Percentiles rank a stretch among this genome's conserved stretches.
Conservation (phyloP, 208 protist genomes). For the Trypanosoma rangeli region DNA sequence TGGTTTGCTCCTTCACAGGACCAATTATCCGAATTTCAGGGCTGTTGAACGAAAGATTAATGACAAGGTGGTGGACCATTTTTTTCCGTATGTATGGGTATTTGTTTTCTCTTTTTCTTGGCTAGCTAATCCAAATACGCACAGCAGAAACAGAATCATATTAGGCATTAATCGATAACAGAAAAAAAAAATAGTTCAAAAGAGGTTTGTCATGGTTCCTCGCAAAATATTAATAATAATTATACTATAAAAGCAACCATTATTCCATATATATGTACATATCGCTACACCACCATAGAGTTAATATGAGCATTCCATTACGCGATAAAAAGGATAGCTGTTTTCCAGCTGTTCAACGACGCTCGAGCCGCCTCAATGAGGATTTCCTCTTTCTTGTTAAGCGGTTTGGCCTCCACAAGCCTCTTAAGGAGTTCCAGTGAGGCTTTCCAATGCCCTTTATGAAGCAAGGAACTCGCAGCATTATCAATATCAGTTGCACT, state of each 20-base stretch:
- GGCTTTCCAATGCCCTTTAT: slow-evolving; percentile 32
- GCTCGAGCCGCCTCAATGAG: slow-evolving; percentile 26
- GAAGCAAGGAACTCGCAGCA: slow-evolving; percentile 20
- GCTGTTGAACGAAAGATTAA: slow-evolving; percentile 86
- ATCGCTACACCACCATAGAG: too few species aligned
- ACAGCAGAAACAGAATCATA: not conserved
- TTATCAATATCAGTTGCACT: slow-evolving; percentile 31
- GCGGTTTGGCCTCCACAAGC: slow-evolving; percentile 19
- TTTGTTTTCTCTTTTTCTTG: not conserved
- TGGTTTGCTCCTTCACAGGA: slow-evolving; percentile 83
- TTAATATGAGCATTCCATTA: slow-evolving; percentile 18
- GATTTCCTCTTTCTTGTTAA: slow-evolving; percentile 32
- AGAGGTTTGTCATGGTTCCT: too few species aligned
- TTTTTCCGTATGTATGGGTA: not conserved
- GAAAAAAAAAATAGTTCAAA: too few species aligned
- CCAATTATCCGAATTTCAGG: slow-evolving; percentile 83
- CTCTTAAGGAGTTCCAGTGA: slow-evolving; percentile 30
- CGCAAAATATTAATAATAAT: too few species aligned
- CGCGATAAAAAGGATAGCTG: slow-evolving; percentile 37
- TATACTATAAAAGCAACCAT: too few species aligned
- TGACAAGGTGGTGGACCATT: slow-evolving; percentile 73
- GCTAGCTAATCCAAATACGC: not conserved
- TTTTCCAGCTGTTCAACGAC: slow-evolving; percentile 33
- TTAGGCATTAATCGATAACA: too few species aligned
- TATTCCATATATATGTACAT: too few species aligned